Evolutionary conservation across 805 yeast species (phyloP).

Genomic region (Saitoella complicata): DNA sequence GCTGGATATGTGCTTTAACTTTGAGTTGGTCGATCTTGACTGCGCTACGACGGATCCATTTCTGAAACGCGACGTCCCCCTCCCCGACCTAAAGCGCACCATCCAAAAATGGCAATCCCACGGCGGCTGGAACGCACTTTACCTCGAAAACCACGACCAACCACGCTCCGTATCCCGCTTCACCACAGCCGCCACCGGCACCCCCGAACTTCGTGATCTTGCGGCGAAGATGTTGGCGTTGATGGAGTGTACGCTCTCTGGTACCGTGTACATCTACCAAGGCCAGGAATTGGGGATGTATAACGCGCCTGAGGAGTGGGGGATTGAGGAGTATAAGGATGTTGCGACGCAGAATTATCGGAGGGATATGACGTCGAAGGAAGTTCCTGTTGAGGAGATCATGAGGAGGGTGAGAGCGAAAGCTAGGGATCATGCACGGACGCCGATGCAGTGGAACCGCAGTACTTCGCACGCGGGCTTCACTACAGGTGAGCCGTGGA

Average conservation of each 20-base stretch:
- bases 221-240: constrained; percentile 35
- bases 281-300: constrained; percentile 35
- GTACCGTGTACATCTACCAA: constrained; percentile 38
- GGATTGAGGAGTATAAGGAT: constrained; percentile 34
- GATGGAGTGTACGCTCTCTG: constrained; percentile 35
- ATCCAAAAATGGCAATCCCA: constrained; percentile 17
- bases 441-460: constrained; percentile 41
- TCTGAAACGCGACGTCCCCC: constrained; percentile 2
- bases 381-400: constrained; percentile 15
- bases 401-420: constrained; percentile 1
- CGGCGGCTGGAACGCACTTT: constrained; percentile 43
- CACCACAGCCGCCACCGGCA: constrained; percentile 28
- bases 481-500: constrained; percentile 36
- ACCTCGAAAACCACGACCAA: constrained; percentile 44
- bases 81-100: constrained; percentile 8
- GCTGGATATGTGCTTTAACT: constrained; percentile 17
- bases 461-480: constrained; percentile 30
- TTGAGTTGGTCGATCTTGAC: constrained; percentile 12
- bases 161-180: constrained; percentile 38
- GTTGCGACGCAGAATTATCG: constrained; percentile 31
- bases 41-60: constrained; percentile 7
- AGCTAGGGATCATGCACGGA: constrained; percentile 38
- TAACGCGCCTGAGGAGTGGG: constrained; percentile 24
- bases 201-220: constrained; percentile 21
- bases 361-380: constrained; percentile 16